Conservation (phyloP, 164 flowering plant species). For the Vitis amurensis region DNA sequence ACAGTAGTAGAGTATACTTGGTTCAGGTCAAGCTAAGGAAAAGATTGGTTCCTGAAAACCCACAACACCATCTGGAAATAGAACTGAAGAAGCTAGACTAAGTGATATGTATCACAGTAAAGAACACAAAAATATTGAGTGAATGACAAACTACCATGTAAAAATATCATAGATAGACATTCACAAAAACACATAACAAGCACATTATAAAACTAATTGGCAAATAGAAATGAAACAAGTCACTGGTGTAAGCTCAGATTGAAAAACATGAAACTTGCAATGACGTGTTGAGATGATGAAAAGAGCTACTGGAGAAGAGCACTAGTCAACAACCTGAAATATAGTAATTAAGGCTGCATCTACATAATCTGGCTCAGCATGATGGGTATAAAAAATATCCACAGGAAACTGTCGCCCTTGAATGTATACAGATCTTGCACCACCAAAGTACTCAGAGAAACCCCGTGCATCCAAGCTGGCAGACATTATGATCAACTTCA, state of each 20-base stretch:
- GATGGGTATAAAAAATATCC: conserved; percentile 70
- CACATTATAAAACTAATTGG: neutral
- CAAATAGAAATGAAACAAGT: neutral
- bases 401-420: conserved; percentile 88
- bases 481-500: conserved; percentile 91
- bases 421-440: conserved; percentile 89
- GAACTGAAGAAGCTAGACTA: neutral
- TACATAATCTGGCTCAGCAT: conserved; percentile 66
- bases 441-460: conserved; percentile 82
- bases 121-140: too few species aligned
- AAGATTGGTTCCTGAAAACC: neutral
- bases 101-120: neutral
- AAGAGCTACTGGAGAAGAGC: neutral
- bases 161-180: neutral
- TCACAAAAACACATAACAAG: neutral
- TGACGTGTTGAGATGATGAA: neutral
- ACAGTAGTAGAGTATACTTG: neutral
- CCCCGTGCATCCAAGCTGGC: conserved; percentile 94
- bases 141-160: too few species aligned
- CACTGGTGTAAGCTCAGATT: neutral
- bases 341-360: conserved; percentile 80
- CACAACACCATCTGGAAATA: neutral
- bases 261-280: neutral
- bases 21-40: neutral
- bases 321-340: conserved; percentile 67